A percentile compares a stretch with the other conserved stretches of the same genome.
Conservation (phyloP, 2,329 filamentous ascomycete species). For the Sporothrix euskadiensis region DNA sequence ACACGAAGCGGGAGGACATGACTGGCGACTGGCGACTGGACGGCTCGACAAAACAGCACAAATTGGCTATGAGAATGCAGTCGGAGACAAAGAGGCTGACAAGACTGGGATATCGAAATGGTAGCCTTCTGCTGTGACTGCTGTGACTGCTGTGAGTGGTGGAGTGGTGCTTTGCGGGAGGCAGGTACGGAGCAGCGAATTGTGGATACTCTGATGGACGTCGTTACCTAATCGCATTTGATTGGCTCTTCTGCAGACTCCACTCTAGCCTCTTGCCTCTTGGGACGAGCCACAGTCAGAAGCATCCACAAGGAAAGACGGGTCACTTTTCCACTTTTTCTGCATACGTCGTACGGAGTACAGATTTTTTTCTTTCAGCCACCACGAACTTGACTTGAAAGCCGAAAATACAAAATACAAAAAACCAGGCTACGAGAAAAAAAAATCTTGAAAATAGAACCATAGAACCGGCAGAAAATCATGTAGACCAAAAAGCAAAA, state of each 20-base stretch:
- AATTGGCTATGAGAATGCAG: not conserved
- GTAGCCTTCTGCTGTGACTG: not conserved
- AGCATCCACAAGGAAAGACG: not conserved
- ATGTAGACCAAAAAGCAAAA: not conserved
- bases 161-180: not conserved
- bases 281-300: not conserved
- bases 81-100: not conserved
- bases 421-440: not conserved
- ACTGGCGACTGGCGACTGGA: too few relatives aligned
- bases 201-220: not conserved
- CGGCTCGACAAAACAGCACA: not conserved
- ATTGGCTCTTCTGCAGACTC: not conserved
- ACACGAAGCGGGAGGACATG: conserved; percentile 60
- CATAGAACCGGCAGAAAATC: conserved; percentile 2
- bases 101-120: not conserved
- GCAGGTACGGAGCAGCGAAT: not conserved
- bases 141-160: not conserved
- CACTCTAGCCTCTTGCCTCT: not conserved
- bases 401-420: not conserved
- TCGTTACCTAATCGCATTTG: not conserved
- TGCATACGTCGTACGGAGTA: too few relatives aligned
- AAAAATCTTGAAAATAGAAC: not conserved
- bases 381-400: not conserved
- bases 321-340: too few relatives aligned
- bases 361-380: not conserved